Evolutionary conservation across 306 rosid genomes (phyloP).

Genomic region (Luffa aegyptiaca): DNA sequence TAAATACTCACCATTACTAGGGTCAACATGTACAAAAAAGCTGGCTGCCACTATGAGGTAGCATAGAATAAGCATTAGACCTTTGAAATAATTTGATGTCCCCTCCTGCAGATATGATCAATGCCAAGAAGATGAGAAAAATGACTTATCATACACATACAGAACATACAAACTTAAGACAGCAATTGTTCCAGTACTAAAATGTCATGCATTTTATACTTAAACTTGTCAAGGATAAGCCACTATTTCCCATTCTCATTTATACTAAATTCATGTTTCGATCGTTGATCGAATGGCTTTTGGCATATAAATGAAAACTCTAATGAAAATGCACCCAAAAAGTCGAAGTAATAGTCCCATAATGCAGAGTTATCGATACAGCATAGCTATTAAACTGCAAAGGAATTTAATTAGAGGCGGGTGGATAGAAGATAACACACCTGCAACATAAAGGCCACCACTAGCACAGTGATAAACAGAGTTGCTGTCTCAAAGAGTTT

Average conservation of each 20-base stretch:
- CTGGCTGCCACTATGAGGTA: slow-evolving; percentile 95
- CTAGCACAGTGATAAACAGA: slow-evolving; percentile 79
- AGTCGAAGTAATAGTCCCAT: not conserved
- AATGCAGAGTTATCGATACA: not conserved
- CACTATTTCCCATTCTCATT: not conserved
- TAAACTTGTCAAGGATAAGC: no score
- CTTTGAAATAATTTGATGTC: slow-evolving; percentile 82
- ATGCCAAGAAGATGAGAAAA: not conserved
- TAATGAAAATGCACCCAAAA: not conserved
- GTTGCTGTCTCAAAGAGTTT: slow-evolving; percentile 93
- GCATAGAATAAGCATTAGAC: slow-evolving; percentile 88
- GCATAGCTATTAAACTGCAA: not conserved
- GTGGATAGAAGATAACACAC: slow-evolving; percentile 17
- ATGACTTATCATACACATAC: not conserved
- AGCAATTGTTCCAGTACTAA: not conserved
- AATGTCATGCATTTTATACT: not conserved
- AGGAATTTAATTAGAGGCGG: not conserved
- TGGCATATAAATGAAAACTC: not conserved
- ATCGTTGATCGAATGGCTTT: not conserved
- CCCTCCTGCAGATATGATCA: slow-evolving; percentile 57
- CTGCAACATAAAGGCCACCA: slow-evolving; percentile 95
- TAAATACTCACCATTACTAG: slow-evolving; percentile 49
- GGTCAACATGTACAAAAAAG: slow-evolving; percentile 83
- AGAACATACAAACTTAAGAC: not conserved
- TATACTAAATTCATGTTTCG: not conserved